These are phyloP conservation scores for Helotiales sp. DNA, from an alignment of 2,329 filamentous ascomycete genomes.

Conservation along the genomic window DNA sequence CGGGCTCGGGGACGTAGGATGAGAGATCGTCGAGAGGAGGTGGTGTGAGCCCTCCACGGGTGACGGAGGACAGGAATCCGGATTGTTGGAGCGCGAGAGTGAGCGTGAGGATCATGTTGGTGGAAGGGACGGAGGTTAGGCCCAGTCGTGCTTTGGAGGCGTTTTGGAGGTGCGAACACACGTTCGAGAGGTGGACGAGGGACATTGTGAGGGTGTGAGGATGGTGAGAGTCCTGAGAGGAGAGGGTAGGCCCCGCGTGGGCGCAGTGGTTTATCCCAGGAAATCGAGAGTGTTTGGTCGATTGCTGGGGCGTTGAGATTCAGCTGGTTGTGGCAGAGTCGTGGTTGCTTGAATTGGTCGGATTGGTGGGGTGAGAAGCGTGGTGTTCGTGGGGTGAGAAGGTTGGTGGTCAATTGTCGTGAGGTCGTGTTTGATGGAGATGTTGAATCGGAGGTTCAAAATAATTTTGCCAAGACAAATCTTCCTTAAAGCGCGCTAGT, in stretches of 20 bases:
- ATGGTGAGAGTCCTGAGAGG: background rate
- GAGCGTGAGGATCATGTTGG: conserved; percentile 68
- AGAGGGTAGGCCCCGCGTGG: background rate
- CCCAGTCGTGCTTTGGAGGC: conserved; percentile 71
- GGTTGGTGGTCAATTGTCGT: background rate
- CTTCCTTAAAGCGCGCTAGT: background rate
- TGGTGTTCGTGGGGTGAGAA: background rate
- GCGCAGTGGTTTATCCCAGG: background rate
- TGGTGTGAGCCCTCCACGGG: conserved; percentile 64
- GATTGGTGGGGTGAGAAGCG: background rate
- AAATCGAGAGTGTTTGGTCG: background rate
- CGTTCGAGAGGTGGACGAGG: conserved; percentile 70
- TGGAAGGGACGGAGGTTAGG: conserved; percentile 70
- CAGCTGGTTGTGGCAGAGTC: background rate
- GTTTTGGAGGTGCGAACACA: conserved; percentile 78
- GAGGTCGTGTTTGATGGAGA: background rate
- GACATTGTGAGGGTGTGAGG: conserved; percentile 57
- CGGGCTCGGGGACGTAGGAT: conserved; percentile 53
- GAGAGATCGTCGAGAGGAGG: conserved; percentile 55
- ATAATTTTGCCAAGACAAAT: conserved; percentile 4
- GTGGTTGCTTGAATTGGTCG: background rate
- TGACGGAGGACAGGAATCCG: conserved; percentile 71
- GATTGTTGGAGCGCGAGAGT: conserved; percentile 69
- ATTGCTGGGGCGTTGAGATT: background rate
- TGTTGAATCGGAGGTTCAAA: background rate